Percentiles rank a stretch among this genome's conserved stretches.
These are phyloP conservation scores for Eustoma russellianum DNA, from an alignment of 257 asterid species.

Conservation along the genomic window DNA sequence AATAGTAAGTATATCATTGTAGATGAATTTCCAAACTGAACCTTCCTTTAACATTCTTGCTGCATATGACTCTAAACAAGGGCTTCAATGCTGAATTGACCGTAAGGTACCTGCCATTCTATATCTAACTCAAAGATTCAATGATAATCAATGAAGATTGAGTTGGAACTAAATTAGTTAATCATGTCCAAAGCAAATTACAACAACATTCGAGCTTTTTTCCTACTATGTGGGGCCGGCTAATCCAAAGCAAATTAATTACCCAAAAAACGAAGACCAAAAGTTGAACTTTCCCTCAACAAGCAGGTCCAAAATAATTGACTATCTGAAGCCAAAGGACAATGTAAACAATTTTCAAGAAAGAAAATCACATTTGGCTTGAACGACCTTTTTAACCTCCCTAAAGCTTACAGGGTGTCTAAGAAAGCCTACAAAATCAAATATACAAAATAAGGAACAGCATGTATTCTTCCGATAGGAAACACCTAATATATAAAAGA, in stretches of 20 bases:
- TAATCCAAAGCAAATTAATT: background rate
- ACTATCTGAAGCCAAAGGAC: constrained; percentile 17
- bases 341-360: constrained; percentile 14
- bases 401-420: constrained; percentile 29
- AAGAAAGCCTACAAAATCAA: constrained; percentile 36
- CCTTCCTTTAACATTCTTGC: no score
- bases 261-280: background rate
- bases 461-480: constrained; percentile 24
- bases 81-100: no score
- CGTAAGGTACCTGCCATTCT: background rate
- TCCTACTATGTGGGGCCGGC: no score
- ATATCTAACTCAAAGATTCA: background rate
- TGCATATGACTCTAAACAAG: no score
- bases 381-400: constrained; percentile 16
- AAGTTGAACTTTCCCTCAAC: constrained; percentile 2
- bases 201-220: no score
- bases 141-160: no score
- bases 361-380: constrained; percentile 21
- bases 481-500: constrained; percentile 28
- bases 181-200: background rate
- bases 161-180: background rate
- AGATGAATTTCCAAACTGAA: no score
- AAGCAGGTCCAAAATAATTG: constrained; percentile 12
- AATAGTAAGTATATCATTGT: no score
- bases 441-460: constrained; percentile 45